Evolutionary conservation across 2,329 filamentous ascomycete species (phyloP), one percentile per base, ranked within the genome.

Genomic region (Pleurostoma richardsiae): DNA sequence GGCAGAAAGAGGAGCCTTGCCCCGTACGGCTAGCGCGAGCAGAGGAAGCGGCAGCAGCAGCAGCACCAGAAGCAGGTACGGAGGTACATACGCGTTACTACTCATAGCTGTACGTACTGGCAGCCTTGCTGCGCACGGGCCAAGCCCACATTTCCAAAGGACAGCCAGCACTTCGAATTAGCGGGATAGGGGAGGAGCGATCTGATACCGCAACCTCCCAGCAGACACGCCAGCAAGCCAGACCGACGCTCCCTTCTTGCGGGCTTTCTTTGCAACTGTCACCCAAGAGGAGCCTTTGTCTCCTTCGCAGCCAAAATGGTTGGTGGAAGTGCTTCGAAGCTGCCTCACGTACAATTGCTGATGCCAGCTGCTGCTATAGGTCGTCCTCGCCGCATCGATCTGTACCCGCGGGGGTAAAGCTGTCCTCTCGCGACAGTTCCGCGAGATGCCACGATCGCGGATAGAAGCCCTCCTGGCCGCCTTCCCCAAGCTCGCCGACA

Each of bases 391-490:
- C 70, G 94, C 94, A 63, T 97, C 94, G 63, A 96, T 99, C 77
- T 97, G 92, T 74, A 99, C 95, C 68, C 85, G 94, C 59, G 94
- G 94, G 68, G 94, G 94, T 68, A 99, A 99, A 79, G 89, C 92
- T 70, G 91, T 99, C 64, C 86, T 99, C 69, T 97, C 94, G 55
- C 86, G 95, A 63, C 90, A 96, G 73, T 99, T 99, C 71, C 85
- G 92, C 59, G 92, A 97, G 74, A 97, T 99, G 82, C 88, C 92
- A 68, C 83, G 94, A 66, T 96, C 95, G 43, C 84, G 95, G 65
- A 91, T 99, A 64, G 95, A 99, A 77, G 94, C 88, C 47, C 83
- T 99, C 48, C 86, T 99, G 48, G 94, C 95, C 54, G 95, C 92
- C 7, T 96, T 99, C 65, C 95, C 94, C 47, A 99, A 99, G 74